Conservation (phyloP, 208 protist genomes). For the Polymyxa betae region DNA sequence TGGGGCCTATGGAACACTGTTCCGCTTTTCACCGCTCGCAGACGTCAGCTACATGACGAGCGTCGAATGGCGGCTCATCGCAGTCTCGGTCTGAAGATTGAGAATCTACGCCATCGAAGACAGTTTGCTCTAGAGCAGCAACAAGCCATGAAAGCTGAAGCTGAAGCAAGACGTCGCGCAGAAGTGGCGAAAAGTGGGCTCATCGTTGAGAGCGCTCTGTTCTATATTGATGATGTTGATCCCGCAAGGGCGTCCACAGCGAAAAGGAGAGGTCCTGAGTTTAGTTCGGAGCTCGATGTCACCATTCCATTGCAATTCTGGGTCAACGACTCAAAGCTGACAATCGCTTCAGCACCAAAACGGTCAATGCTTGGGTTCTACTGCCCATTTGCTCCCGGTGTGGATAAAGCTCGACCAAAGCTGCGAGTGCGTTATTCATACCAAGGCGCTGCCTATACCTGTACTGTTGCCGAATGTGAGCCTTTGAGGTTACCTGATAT, state of each 20-base stretch:
- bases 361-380: constrained; percentile 36
- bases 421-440: background rate
- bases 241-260: background rate
- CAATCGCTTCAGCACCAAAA: background rate
- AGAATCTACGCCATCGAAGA: background rate
- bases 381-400: background rate
- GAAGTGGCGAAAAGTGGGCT: background rate
- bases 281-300: background rate
- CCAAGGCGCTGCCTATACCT: background rate
- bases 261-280: background rate
- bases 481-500: background rate
- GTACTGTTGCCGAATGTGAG: constrained; percentile 8
- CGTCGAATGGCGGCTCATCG: background rate
- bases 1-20: background rate
- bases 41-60: background rate
- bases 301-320: constrained; percentile 42
- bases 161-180: background rate
- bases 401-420: background rate
- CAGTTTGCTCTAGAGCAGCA: constrained; percentile 29
- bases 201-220: background rate
- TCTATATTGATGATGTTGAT: constrained; percentile 15
- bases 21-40: background rate
- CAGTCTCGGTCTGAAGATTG: background rate
- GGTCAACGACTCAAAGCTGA: constrained; percentile 3
- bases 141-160: constrained; percentile 28